Base-by-base conservation (phyloP, 345 rosid species). In the Tarenaya hassleriana region DNA sequence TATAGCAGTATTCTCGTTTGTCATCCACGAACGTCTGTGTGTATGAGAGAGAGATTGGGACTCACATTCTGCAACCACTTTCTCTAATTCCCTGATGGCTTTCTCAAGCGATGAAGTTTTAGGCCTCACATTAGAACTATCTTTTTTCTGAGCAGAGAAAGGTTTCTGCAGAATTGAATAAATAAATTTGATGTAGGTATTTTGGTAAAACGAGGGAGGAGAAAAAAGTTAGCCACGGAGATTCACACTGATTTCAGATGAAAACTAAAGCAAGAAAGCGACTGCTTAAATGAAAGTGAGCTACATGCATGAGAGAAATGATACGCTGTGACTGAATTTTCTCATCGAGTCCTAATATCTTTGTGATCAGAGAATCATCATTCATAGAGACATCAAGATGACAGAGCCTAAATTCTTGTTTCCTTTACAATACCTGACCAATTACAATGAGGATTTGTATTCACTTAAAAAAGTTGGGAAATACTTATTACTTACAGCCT, bases 11-110 rank as follows among this genome's bases (percentile, higher is more conserved):
- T 38, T 53, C 56, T 47, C 19, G 29, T 33, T 40, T 38, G 52
- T 5, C 47, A 43, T 47, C 46, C 31, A 53, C 43, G 19, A 52
- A 38, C n/a, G n/a, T n/a, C n/a, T n/a, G n/a, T n/a, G n/a, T n/a
- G n/a, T n/a, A n/a, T n/a, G n/a, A n/a, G 4, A 61, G 24, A 50
- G 51, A 52, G 27, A 35, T 51, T 9, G 19, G 41, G 66, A 64
- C 92, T 80, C 68, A 91, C 98, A 84, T 73, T 91, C 98, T 32
- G 83, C 84, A 47, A 88, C 98, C 79, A 77, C 68, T 74, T 62
- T 91, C 76, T 84, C 90, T 65, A 91, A 63, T 57, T 91, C 96
- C 77, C 84, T 77, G 51, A 91, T 82, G 59, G 98, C 89, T 63
- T 73, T 87, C 62, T 91, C 98, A 58, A 91, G 83, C 55, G 73